These are phyloP conservation scores for Solanum rostratum DNA, from an alignment of 257 asterid species.

Conservation along the genomic window DNA sequence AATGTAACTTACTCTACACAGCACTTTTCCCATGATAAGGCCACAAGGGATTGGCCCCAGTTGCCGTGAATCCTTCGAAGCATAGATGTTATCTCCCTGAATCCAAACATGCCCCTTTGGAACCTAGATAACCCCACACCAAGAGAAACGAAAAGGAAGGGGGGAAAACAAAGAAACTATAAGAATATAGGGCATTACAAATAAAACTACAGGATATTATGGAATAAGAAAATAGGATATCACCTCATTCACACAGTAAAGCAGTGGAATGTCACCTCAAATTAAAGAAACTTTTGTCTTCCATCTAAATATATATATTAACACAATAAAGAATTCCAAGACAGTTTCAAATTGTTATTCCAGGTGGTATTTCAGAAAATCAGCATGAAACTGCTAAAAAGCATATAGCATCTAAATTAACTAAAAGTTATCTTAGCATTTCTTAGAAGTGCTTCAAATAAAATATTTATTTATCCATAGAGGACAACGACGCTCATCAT, in stretches of 20 bases:
- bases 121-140: constrained; percentile 31
- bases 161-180: neutral
- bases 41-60: constrained; percentile 80
- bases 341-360: neutral
- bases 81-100: constrained; percentile 85
- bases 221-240: neutral
- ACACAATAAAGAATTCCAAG: neutral
- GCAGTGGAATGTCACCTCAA: neutral
- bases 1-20: constrained; percentile 49
- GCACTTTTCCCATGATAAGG: constrained; percentile 56
- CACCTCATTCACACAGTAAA: neutral
- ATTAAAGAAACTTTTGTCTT: neutral
- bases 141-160: neutral
- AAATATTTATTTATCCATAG: neutral
- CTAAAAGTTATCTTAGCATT: neutral
- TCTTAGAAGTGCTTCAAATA: neutral
- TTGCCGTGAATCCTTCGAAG: constrained; percentile 69
- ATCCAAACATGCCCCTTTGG: constrained; percentile 98
- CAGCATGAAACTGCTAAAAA: neutral
- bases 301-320: neutral
- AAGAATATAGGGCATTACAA: neutral
- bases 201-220: constrained; percentile 26
- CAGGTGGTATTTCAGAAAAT: neutral
- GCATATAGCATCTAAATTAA: neutral
- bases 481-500: neutral